Evolutionary conservation across 805 yeast genomes (phyloP).

Genomic region (Ogataea methanolica): DNA sequence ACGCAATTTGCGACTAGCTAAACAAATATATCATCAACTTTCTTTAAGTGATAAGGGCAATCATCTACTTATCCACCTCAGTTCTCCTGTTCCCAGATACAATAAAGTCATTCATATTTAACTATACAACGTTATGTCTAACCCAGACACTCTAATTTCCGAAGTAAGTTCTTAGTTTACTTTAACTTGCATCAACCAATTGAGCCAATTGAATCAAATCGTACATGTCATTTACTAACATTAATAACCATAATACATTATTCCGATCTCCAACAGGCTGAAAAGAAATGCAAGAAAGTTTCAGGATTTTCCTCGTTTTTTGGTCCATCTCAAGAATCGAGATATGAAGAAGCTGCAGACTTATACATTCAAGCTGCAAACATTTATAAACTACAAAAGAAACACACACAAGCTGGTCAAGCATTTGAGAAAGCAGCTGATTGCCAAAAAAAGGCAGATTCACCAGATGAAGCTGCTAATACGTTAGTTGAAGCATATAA

Average conservation of each 20-base stretch:
- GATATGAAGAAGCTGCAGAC: slow-evolving; percentile 90
- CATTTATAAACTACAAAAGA: slow-evolving; percentile 70
- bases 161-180: slow-evolving; percentile 25
- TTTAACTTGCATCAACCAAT: neutral
- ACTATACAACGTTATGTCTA: slow-evolving; percentile 22
- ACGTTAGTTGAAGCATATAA: slow-evolving; percentile 88
- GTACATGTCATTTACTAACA: slow-evolving; percentile 1
- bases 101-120: too few relatives aligned
- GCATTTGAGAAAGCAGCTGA: slow-evolving; percentile 85
- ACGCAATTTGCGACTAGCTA: too few relatives aligned
- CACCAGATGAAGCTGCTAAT: slow-evolving; percentile 88
- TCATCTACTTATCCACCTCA: too few relatives aligned
- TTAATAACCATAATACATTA: neutral
- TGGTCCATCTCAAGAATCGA: slow-evolving; percentile 56
- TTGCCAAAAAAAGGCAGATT: slow-evolving; percentile 66
- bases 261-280: slow-evolving; percentile 42
- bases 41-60: too few relatives aligned
- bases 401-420: slow-evolving; percentile 69
- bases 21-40: too few relatives aligned
- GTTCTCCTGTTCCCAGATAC: too few relatives aligned
- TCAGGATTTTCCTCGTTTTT: slow-evolving; percentile 64
- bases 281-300: slow-evolving; percentile 62
- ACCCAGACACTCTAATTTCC: slow-evolving; percentile 29
- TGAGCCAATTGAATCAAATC: too few relatives aligned
- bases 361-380: slow-evolving; percentile 92